phyloP scores from a whole-genome alignment of 129 eudicot species.

The Pseudognaphalium luteoalbum region DNA sequence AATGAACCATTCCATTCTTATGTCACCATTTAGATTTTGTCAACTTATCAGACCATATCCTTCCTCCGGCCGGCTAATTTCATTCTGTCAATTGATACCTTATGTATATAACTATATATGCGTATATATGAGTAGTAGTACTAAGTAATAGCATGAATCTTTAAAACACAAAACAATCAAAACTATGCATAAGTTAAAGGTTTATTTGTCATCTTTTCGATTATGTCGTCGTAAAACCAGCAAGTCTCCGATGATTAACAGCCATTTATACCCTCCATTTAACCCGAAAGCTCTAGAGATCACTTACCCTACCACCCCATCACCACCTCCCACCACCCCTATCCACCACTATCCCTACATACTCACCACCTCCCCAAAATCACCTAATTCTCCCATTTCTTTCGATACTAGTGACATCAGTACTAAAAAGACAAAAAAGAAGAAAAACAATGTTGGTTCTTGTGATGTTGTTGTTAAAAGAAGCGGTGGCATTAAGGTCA shows the following conservation, averaged over 20 bases:
- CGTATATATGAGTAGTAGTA: background rate
- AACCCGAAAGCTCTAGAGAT: slow-evolving; percentile 51
- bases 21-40: slow-evolving; percentile 46
- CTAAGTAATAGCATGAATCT: background rate
- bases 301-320: slow-evolving; percentile 42
- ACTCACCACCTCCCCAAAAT: slow-evolving; percentile 16
- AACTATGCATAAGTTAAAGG: slow-evolving; percentile 30
- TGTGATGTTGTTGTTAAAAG: slow-evolving; percentile 27
- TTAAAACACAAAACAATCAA: background rate
- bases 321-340: slow-evolving; percentile 63
- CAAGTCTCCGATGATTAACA: slow-evolving; percentile 4
- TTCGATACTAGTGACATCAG: background rate
- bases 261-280: slow-evolving; percentile 43
- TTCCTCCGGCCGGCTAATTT: slow-evolving; percentile 31
- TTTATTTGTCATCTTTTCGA: slow-evolving; percentile 44
- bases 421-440: background rate
- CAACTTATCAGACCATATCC: slow-evolving; percentile 32
- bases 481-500: slow-evolving; percentile 22
- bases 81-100: slow-evolving; percentile 13
- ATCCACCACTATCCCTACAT: slow-evolving; percentile 15
- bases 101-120: slow-evolving; percentile 6
- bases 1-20: slow-evolving; percentile 41
- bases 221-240: slow-evolving; percentile 39
- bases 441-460: slow-evolving; percentile 2
- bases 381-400: slow-evolving; percentile 27